Evolutionary conservation across 768 basidiomycete species (phyloP), one percentile per base, ranked within the genome.

Genomic region (Xerocomellus intermedius): DNA sequence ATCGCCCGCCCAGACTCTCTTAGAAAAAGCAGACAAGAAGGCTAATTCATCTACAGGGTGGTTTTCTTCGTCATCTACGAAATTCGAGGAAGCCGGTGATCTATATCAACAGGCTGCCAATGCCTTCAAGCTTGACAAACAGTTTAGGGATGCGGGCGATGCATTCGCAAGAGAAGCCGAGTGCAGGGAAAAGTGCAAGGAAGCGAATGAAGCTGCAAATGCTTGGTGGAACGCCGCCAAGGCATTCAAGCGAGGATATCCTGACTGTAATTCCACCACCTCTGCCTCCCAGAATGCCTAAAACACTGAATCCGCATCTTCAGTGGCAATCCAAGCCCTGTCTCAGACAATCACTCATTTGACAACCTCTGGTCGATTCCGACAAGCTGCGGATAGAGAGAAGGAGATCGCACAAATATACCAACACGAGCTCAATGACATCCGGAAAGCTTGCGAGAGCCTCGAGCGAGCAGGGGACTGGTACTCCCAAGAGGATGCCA

Each of bases 211-310:
- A 62, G 95, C 96, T n/a, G 90, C 94, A 21, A 96, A 95, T 68
- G 95, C 95, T 9, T 98, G 89, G 88, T 98, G 96, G 91, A 97
- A 96, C 69, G 95, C 97, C 13, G 87, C 92, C 33, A 98, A 98
- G 75, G 86, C 89, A 12, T 99, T 91, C 79, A 99, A 98, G 78
- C 82, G 89, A 73, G 88, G 86, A 24, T 84, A 81, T 69, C 94
- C 80, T 32, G 89, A 93, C 62, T 77, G 96, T 97, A 69, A 69
- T 86, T 73, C 12, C n/a, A 26, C 24, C 49, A n/a, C 37, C 33
- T 50, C 22, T 48, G 33, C n/a, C 19, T 35, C 35, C 30, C 16
- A 14, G 9, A 24, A 50, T 14, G 26, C 42, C 41, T 22, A 14
- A 42, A 14, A 10, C 22, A 51, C 63, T 64, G 55, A 59, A 52